phyloP scores from a whole-genome alignment of 2,329 filamentous ascomycete genomes.

The Xylariaceae sp. region DNA sequence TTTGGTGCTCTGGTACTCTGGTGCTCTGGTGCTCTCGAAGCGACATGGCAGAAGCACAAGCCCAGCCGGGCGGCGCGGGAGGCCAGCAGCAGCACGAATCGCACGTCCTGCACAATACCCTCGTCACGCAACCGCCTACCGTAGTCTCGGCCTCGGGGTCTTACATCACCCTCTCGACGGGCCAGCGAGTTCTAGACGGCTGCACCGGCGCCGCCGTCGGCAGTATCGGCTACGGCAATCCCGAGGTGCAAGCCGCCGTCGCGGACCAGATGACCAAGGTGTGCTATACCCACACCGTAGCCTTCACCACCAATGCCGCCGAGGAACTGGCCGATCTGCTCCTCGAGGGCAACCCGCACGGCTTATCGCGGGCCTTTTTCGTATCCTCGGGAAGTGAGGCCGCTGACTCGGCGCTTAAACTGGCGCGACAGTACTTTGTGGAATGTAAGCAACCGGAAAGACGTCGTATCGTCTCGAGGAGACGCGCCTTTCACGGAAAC shows the following conservation, averaged over 20 bases:
- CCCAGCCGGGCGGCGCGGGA: too few relatives aligned
- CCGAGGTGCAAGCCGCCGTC: slow-evolving; percentile 55
- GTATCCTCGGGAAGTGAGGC: slow-evolving; percentile 47
- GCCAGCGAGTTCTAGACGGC: slow-evolving; percentile 56
- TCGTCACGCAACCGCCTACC: too few relatives aligned
- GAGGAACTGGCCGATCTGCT: slow-evolving; percentile 41
- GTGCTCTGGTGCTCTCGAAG: too few relatives aligned
- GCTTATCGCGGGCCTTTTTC: slow-evolving; percentile 37
- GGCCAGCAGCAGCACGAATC: too few relatives aligned
- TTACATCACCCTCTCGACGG: background rate
- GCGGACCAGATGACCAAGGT: slow-evolving; percentile 40
- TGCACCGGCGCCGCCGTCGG: slow-evolving; percentile 68
- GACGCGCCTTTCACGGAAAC: slow-evolving; percentile 64
- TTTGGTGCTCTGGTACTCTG: too few relatives aligned
- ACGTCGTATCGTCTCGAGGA: slow-evolving; percentile 53
- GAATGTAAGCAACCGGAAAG: slow-evolving; percentile 50
- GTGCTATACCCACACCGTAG: slow-evolving; percentile 34
- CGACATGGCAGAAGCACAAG: too few relatives aligned
- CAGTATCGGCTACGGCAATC: slow-evolving; percentile 62
- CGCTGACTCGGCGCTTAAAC: slow-evolving; percentile 62
- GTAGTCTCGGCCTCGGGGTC: background rate
- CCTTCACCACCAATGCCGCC: slow-evolving; percentile 50
- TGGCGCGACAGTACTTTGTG: slow-evolving; percentile 60
- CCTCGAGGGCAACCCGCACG: slow-evolving; percentile 33
- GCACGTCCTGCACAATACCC: too few relatives aligned